Percentiles rank a stretch among this genome's conserved stretches.
Conservation (phyloP, 116 monocot genomes). For the Cymodocea nodosa region DNA sequence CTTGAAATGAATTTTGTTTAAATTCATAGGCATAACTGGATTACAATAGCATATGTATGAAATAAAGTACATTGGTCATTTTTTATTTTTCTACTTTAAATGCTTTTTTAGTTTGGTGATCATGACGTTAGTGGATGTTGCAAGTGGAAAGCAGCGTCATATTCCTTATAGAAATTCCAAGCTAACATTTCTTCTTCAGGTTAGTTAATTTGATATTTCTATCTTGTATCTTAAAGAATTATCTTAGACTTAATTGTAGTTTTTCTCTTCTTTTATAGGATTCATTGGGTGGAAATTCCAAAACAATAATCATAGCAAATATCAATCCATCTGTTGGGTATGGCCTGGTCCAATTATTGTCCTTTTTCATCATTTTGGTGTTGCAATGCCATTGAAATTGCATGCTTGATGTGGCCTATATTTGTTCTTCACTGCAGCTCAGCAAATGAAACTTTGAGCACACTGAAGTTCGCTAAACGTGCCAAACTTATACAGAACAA, state of each 20-base stretch:
- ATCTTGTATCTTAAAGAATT: not conserved
- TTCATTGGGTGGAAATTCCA: slow-evolving; percentile 76
- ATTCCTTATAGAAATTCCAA: slow-evolving; percentile 71
- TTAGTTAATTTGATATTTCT: slow-evolving; percentile 6
- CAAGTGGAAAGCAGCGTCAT: slow-evolving; percentile 63
- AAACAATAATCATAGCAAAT: slow-evolving; percentile 64
- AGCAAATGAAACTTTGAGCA: slow-evolving; percentile 63
- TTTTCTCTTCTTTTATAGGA: slow-evolving; percentile 26
- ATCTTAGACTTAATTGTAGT: not conserved
- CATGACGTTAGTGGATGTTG: slow-evolving; percentile 61
- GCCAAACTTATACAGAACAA: slow-evolving; percentile 79
- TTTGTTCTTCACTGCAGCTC: slow-evolving; percentile 36
- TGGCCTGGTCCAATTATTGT: not conserved
- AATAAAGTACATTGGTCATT: not conserved
- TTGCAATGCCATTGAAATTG: not conserved
- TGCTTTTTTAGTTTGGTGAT: slow-evolving; percentile 41
- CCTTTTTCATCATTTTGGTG: slow-evolving; percentile 3
- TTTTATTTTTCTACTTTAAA: not conserved
- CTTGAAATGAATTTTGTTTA: too few species aligned
- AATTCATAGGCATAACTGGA: too few species aligned
- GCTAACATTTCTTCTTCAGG: slow-evolving; percentile 79
- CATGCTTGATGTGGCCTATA: not conserved
- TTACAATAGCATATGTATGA: too few species aligned
- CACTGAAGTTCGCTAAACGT: slow-evolving; percentile 67
- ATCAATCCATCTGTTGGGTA: slow-evolving; percentile 73